These are phyloP conservation scores for Leccinum variicolor DNA, from an alignment of 768 basidiomycete species.

Conservation along the genomic window DNA sequence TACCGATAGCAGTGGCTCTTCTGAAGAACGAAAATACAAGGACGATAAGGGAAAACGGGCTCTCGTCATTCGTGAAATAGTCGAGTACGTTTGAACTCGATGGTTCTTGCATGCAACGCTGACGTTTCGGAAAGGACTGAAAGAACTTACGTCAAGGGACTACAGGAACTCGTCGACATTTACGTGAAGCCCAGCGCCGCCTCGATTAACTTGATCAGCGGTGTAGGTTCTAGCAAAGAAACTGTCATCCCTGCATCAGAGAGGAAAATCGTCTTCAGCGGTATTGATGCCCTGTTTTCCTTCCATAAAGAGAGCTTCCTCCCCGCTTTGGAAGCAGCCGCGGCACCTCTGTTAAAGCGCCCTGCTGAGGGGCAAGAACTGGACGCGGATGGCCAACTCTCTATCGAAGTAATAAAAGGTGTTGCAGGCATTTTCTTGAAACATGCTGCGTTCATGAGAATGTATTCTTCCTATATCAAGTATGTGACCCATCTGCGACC, in stretches of 20 bases:
- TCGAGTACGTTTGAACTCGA: constrained; percentile 57
- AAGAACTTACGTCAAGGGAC: constrained; percentile 89
- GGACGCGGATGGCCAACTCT: constrained; percentile 72
- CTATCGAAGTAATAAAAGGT: constrained; percentile 68
- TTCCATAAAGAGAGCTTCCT: constrained; percentile 94
- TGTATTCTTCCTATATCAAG: constrained; percentile 99
- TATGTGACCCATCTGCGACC: constrained; percentile 37
- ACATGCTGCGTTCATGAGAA: constrained; percentile 97
- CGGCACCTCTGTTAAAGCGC: constrained; percentile 60
- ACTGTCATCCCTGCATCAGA: constrained; percentile 83
- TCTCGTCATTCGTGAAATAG: constrained; percentile 85
- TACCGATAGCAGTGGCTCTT: constrained; percentile 69
- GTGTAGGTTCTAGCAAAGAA: constrained; percentile 72
- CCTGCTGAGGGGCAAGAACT: constrained; percentile 42
- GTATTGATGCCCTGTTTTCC: constrained; percentile 83
- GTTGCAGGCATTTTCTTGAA: constrained; percentile 89
- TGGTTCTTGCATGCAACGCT: constrained; percentile 1
- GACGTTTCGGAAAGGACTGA: constrained; percentile 65
- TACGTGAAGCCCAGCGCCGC: constrained; percentile 85
- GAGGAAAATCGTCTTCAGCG: constrained; percentile 88
- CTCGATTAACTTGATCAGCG: constrained; percentile 65
- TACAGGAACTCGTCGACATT: constrained; percentile 91
- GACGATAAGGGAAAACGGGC: constrained; percentile 85
- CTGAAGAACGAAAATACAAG: constrained; percentile 85
- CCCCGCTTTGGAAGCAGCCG: constrained; percentile 81